Percentiles rank a stretch among this genome's conserved stretches.
phyloP scores from a whole-genome alignment of 176 grass and related monocot genomes.

The Echinochloa phyllopogon region DNA sequence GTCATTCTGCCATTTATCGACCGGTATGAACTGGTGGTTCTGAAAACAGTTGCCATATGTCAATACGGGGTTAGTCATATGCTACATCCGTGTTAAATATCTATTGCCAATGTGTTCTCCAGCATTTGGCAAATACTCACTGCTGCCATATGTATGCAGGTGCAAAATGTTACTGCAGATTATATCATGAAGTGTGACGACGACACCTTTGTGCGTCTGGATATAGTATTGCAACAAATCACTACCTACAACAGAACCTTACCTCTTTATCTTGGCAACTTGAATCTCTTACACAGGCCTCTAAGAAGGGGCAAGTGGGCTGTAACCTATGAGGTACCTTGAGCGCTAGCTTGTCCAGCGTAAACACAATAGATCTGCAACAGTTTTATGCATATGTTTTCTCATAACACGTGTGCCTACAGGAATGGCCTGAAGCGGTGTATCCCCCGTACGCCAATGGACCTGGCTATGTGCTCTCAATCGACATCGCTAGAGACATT shows the following conservation, averaged over 20 bases:
- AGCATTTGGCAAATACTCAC: not conserved
- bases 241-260: constrained; percentile 52
- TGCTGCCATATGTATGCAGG: constrained; percentile 43
- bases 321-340: constrained; percentile 72
- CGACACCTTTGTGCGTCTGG: constrained; percentile 83
- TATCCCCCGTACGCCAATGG: constrained; percentile 94
- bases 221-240: constrained; percentile 76
- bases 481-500: constrained; percentile 63
- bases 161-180: constrained; percentile 63
- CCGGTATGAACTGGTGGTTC: constrained; percentile 92
- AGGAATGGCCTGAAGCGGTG: constrained; percentile 96
- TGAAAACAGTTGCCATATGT: constrained; percentile 96
- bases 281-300: constrained; percentile 86
- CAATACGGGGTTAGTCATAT: constrained; percentile 73
- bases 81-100: not conserved
- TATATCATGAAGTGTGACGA: constrained; percentile 98
- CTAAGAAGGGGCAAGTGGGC: constrained; percentile 88
- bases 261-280: constrained; percentile 87
- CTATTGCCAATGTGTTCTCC: not conserved
- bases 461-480: constrained; percentile 83
- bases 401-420: not conserved
- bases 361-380: not conserved
- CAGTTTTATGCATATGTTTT: not conserved
- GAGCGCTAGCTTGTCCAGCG: not conserved
- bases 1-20: constrained; percentile 91